Evolutionary conservation across 2,329 filamentous ascomycete genomes (phyloP), one percentile per base, ranked within the genome.

Genomic region (Botryotinia globosa): DNA sequence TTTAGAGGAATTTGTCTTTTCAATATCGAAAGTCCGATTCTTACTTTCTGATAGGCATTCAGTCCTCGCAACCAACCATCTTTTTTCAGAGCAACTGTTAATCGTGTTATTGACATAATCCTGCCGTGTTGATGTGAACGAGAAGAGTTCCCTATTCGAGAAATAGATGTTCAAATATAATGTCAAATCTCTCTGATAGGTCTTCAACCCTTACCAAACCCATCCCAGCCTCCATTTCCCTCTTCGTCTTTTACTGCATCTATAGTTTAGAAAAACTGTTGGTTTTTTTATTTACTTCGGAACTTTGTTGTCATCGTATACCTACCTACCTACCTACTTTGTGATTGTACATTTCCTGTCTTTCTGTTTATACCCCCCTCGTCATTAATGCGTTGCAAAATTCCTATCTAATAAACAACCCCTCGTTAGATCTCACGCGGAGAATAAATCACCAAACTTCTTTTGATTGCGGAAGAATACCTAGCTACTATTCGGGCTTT

Each of bases 181-280:
- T 10, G 16, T 44, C 42, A 34, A 48, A 32, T 16, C 4, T 32
- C 29, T 32, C 22, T 64, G 34, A 71, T 71, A 56, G 45, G 45
- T 71, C 58, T 34, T 39, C 22, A 10, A 69, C 10, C 67, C 56
- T 69, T 20, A 66, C 45, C 44, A 29, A 51, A 6, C 22, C 14
- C 22, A 16, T n/a, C 14, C 63, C 63, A 51, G 22, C 44, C 22
- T 34, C 63, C 22, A 10, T 66, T 66, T 44, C 69, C 69, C 45
- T 66, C 69, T 66, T 71, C 20, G 61, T 54, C 48, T 65, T 25
- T 22, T 42, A 45, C 61, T 65, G 69, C 69, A 71, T 71, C 14
- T 12, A 7, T n/a, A 51, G 63, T 37, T n/a, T 37, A 34, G 63
- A 29, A 29, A 65, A 51, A 63, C 0, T 44, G 37, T 63, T 63